These are phyloP conservation scores for Phyllostachys edulis DNA, from an alignment of 176 grass and related monocot species.

Conservation along the genomic window DNA sequence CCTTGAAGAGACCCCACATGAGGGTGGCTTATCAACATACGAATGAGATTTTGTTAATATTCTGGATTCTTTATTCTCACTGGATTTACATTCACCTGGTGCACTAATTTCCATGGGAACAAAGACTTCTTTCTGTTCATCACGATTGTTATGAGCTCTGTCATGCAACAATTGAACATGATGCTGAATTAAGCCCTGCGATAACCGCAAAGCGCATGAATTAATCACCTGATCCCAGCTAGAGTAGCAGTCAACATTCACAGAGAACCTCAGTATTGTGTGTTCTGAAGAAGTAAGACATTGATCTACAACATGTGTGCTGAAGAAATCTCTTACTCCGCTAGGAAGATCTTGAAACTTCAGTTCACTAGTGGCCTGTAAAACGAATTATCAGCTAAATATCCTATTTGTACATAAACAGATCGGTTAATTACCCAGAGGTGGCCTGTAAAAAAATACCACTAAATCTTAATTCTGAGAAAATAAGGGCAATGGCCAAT, in stretches of 20 bases:
- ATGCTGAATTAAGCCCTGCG: constrained; percentile 68
- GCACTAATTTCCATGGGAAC: constrained; percentile 41
- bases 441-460: neutral
- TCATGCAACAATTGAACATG: constrained; percentile 81
- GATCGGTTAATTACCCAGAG: constrained; percentile 17
- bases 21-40: constrained; percentile 23
- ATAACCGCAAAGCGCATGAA: constrained; percentile 62
- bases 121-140: constrained; percentile 42
- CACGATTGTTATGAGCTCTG: constrained; percentile 43
- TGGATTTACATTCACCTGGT: constrained; percentile 25
- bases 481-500: constrained; percentile 13
- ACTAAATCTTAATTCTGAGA: neutral
- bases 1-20: constrained; percentile 31
- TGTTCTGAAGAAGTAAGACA: constrained; percentile 54
- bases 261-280: constrained; percentile 68
- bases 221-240: constrained; percentile 64
- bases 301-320: constrained; percentile 52
- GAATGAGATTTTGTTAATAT: constrained; percentile 8
- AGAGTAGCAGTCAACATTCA: constrained; percentile 70
- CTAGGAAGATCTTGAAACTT: constrained; percentile 77
- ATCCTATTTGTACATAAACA: constrained; percentile 20
- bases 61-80: constrained; percentile 22
- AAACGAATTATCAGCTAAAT: constrained; percentile 36
- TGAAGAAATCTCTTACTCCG: constrained; percentile 83
- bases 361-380: constrained; percentile 79